Evolutionary conservation across 768 basidiomycete species (phyloP), one percentile per base, ranked within the genome.

Genomic region (Suillus placidus): DNA sequence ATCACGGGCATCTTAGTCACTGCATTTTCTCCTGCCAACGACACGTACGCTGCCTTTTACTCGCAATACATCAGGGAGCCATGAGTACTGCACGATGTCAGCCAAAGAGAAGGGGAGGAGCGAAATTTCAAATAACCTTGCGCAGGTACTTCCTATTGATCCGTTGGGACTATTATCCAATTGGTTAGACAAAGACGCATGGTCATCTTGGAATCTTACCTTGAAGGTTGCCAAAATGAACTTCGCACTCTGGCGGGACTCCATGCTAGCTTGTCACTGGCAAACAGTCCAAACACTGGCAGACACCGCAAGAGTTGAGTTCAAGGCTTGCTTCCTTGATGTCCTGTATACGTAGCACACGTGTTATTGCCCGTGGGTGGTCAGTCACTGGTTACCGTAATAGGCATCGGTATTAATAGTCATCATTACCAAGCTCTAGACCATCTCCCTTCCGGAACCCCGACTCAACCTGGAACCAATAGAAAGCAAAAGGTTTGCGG

Each of bases 61-160:
- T 47, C 94, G 86, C 52, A 95, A 81, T 23, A 95, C 92, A 76
- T 95, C 94, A 2, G 94, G 92, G 14, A 95, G 80, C 94, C 94
- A 96, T 18, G 92, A 92, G 74, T 93, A 94, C 91, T 93, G 65
- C 23, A 61, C 26, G 18, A 30, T 12, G 38, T 60, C 38, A 30
- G 38, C 10, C 35, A 64, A 40, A 20, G 13, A 40, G 16, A 38
- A 58, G 18, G 6, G 26, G 9, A 18, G 18, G 9, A 62, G 61
- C 20, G 40, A 60, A 43, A 23, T 30, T 43, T 16, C 16, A 16
- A 58, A 40, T 55, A 47, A 84, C 87, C 76, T 85, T 87, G 74
- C 87, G 82, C 63, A 88, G 66, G 67, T 85, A 71, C 67, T 80
- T 81, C 66, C 87, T 82, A 71, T 81, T 84, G 55, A 88, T 81